Evolutionary conservation across 1,284 basidiomycete genomes (phyloP).

Genomic region (Moesziomyces antarcticus): DNA sequence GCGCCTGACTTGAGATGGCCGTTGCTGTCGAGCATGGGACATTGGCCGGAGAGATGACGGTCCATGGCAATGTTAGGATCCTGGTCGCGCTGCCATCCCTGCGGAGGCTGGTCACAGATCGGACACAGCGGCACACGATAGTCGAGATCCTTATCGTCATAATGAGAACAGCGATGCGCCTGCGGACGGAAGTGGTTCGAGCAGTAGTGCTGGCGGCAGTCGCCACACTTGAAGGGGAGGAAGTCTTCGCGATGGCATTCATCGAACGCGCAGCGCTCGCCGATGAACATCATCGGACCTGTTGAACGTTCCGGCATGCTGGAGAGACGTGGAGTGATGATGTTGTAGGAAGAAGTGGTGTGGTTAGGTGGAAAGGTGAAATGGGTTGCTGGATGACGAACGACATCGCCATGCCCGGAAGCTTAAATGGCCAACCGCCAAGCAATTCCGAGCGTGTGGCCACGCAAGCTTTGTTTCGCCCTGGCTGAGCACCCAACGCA

Average conservation of each 20-base stretch:
- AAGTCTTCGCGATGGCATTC: slow-evolving; percentile 62
- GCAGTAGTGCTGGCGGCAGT: slow-evolving; percentile 56
- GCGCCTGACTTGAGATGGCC: slow-evolving; percentile 23
- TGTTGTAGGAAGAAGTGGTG: not conserved
- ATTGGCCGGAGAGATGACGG: slow-evolving; percentile 51
- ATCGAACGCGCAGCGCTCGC: slow-evolving; percentile 51
- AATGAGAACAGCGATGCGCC: slow-evolving; percentile 37
- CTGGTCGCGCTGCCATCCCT: slow-evolving; percentile 55
- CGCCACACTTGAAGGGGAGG: slow-evolving; percentile 58
- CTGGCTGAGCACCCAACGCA: not conserved
- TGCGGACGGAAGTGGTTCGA: slow-evolving; percentile 50
- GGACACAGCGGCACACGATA: slow-evolving; percentile 60
- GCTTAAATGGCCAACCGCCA: not conserved
- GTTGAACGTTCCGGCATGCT: slow-evolving; percentile 47
- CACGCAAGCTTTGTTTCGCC: not conserved
- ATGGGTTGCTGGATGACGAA: not conserved
- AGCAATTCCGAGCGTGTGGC: not conserved
- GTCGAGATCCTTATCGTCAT: slow-evolving; percentile 25
- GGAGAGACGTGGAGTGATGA: not conserved
- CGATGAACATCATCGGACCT: slow-evolving; percentile 62
- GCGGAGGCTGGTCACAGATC: slow-evolving; percentile 56
- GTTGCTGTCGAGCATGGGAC: slow-evolving; percentile 46
- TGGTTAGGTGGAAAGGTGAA: not conserved
- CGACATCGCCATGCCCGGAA: not conserved
- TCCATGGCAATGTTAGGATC: slow-evolving; percentile 64